Evolutionary conservation across 768 basidiomycete genomes (phyloP).

Genomic region (Pulveroboletus ravenelii): DNA sequence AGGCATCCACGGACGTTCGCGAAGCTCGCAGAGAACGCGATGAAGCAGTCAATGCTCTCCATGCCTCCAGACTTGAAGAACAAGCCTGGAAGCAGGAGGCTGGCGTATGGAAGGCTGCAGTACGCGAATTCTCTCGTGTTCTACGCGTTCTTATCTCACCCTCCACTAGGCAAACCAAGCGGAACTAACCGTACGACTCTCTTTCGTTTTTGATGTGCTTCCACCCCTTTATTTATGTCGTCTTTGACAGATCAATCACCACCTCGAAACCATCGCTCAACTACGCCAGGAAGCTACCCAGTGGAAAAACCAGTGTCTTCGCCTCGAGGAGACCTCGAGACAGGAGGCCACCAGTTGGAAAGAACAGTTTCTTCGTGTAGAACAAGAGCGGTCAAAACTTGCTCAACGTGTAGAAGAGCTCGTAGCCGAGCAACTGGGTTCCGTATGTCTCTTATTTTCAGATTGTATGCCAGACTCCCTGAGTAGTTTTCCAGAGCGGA

Average conservation of each 20-base stretch:
- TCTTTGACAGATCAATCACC: constrained; percentile 47
- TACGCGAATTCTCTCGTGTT: constrained; percentile 32
- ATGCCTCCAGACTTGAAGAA: constrained; percentile 40
- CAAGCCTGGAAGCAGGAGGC: constrained; percentile 46
- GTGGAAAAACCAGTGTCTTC: constrained; percentile 65
- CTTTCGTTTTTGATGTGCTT: neutral
- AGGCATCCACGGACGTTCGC: constrained; percentile 41
- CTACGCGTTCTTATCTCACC: constrained; percentile 8
- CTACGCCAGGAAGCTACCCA: constrained; percentile 61
- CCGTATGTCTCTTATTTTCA: constrained; percentile 32
- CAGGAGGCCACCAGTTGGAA: constrained; percentile 67
- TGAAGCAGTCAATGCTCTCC: constrained; percentile 43
- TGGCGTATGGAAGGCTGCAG: constrained; percentile 41
- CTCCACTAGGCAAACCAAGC: constrained; percentile 46
- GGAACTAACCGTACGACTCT: constrained; percentile 46
- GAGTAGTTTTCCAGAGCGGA: constrained; percentile 10
- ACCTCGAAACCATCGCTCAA: constrained; percentile 55
- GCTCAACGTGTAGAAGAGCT: constrained; percentile 57
- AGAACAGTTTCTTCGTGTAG: constrained; percentile 71
- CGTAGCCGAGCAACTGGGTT: constrained; percentile 41
- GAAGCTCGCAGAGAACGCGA: constrained; percentile 50
- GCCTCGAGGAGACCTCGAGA: constrained; percentile 43
- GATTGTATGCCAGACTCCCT: neutral
- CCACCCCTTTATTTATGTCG: neutral
- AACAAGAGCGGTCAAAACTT: constrained; percentile 59